Evolutionary conservation across 2,329 filamentous ascomycete species (phyloP), one percentile per base, ranked within the genome.

Genomic region (Diplodia corticola): DNA sequence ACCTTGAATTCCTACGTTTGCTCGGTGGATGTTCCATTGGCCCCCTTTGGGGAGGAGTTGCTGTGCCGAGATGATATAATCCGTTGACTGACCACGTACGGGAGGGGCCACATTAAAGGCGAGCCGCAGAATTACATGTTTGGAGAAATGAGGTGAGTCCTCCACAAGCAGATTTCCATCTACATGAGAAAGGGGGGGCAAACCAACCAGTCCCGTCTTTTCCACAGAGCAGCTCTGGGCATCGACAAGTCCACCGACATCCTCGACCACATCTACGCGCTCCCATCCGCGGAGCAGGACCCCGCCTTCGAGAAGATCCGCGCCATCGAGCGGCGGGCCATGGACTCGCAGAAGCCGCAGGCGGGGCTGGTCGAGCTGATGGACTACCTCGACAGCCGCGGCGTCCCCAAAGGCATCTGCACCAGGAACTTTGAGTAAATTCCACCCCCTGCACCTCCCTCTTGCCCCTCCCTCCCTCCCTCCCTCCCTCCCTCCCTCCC

Each of bases 111-210:
- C n/a, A n/a, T n/a, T 10, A 50, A 26, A 82, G 96, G 93, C 76
- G 82, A 93, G 67, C 94, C 94, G 0, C 94, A 98, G 79, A 95
- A 91, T 71, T 92, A 97, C 84, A 99, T 98, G 94, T 98, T 98
- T 79, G 78, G 80, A 22, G 85, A 96, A 74, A 98, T 99, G 94
- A 89, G 87, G 78, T 84, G 79, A 73, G 24, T n/a, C n/a, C 22
- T 49, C 26, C 28, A 46, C 24, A 46, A 40, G 40, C 33, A 17
- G 63, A 13, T 30, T 13, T 44, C 26, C 30, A 9, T 5, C 26
- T 22, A 12, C 12, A 28, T n/a, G n/a, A n/a, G n/a, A n/a, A n/a
- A n/a, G n/a, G n/a, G 20, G 2, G 3, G 22, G 2, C 40, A 44
- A 44, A 20, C n/a, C n/a, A 44, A 44, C 40, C 10, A 44, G 12